Base-by-base conservation (phyloP, 768 basidiomycete genomes). In the Hygrophoropsis aurantiaca region DNA sequence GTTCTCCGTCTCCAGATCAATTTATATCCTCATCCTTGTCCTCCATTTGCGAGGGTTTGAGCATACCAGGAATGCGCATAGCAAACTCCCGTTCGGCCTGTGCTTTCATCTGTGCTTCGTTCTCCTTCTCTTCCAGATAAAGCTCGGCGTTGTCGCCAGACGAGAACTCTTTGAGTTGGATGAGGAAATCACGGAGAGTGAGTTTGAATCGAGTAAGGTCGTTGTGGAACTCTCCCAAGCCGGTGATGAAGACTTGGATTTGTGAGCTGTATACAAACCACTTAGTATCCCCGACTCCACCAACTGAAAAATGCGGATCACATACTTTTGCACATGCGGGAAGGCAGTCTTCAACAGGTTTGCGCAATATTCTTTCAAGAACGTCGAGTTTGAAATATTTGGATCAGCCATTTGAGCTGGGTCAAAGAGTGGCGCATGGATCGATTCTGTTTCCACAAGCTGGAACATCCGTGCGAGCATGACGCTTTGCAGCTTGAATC, bases 151-250 rank as follows among this genome's bases (percentile, higher is more conserved):
- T 94, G 60, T 97, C 94, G 51, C 79, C 77, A 5, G 87, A 90
- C 5, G 92, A 93, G 73, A 97, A 98, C 69, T 98, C 97, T 65
- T 97, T 97, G 52, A 99, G 82, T 57, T 94, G 90, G 57, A 99
- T 92, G 46, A 99, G 82, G 85, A 98, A 99, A 69, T 98, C 97
- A 47, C 95, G 90, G 40, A 97, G 76, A 13, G 88, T 85, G 55
- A 91, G 74, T 72, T 98, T 97, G 85, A 98, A 99, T 54, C 87
- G 82, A 57, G 85, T 87, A 68, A 85, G 81, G 58, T 92, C 89
- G 60, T 74, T 83, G 59, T 90, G 80, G 60, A 80, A 80, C 60
- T 90, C 86, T 46, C 80, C 76, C 44, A 92, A 70, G 42, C 78
- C 78, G 23, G 72, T 68, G 36, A 90, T 77, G 57, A 90, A 91